Evolutionary conservation across 2,329 filamentous ascomycete species (phyloP), one percentile per base, ranked within the genome.

Genomic region (Talaromyces amestolkiae): DNA sequence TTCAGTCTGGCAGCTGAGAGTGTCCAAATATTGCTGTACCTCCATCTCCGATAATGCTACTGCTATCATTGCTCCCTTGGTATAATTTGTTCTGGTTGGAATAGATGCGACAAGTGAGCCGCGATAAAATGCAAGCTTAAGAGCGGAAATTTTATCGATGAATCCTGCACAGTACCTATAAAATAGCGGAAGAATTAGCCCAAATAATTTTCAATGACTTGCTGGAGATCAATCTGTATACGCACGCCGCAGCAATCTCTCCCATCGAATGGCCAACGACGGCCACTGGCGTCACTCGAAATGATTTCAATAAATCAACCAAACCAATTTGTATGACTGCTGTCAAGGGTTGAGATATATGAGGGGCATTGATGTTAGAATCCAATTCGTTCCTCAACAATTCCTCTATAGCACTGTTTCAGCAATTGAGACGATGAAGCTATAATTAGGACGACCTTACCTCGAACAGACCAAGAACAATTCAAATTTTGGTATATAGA

Each of bases 231-330:
- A 67, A 8, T 59, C 63, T 24, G 64, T 63, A 58, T 2, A 27
- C 54, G 3, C 72, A 74, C 4, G 72, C 71, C n/a, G 72, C 72
- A 5, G 68, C 71, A 47, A 74, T 73, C 41, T 74, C 72, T 15
- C 72, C 72, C 5, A 56, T 64, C 2, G 70, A 72, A 64, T 74
- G 72, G 6, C 72, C 68, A 10, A 68, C 56, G 1, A 70, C 70
- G 1, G 62, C 66, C 3, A 53, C 31, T 7, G 71, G 71, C 4
- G 9, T 47, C 35, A 74, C 64, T 1, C 61, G 54, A 65, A 64
- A 72, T 1, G 45, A 61, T 9, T 8, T 2, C 1, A 74, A 45
- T 5, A 71, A 39, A 33, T 72, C 61, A 2, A 73, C 68, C 11
- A 73, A 19, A 3, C 67, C 70, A 11, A 73, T 65, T 49, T 74